These are phyloP conservation scores for Rhazya stricta DNA, from an alignment of 257 asterid genomes.

Conservation along the genomic window DNA sequence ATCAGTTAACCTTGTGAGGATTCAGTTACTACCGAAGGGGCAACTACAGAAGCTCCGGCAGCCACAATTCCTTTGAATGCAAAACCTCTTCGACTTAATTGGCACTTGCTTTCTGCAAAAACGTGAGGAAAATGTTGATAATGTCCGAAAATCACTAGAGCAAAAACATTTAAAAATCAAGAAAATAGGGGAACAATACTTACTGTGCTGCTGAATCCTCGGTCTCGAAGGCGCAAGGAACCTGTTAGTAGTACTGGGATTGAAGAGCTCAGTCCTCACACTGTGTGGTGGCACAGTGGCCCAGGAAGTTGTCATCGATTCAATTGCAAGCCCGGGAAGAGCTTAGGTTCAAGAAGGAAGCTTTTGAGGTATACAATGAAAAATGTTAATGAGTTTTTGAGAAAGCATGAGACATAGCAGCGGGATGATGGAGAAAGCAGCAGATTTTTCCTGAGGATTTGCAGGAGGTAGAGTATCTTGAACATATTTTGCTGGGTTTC, in stretches of 20 bases:
- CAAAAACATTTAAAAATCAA: not conserved
- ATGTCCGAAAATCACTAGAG: not conserved
- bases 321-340: constrained; percentile 8
- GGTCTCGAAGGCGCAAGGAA: constrained; percentile 23
- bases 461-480: constrained; percentile 8
- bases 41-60: constrained; percentile 65
- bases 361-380: not conserved
- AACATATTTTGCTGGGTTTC: not conserved
- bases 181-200: constrained; percentile 24
- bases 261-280: constrained; percentile 35
- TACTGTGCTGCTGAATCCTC: constrained; percentile 39
- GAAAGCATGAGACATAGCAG: constrained; percentile 1
- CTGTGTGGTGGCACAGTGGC: constrained; percentile 37
- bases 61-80: constrained; percentile 64
- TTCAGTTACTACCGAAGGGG: constrained; percentile 48
- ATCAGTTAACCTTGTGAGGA: constrained; percentile 48
- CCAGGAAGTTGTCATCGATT: constrained; percentile 54
- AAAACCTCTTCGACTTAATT: constrained; percentile 59
- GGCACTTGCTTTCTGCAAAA: constrained; percentile 56
- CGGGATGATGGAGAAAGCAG: not conserved
- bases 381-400: not conserved
- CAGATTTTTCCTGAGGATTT: not conserved
- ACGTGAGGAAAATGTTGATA: not conserved
- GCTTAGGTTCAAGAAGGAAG: not conserved
- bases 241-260: constrained; percentile 22